Base-by-base conservation (phyloP, 2,329 filamentous ascomycete species). In the Scedosporium apiospermum region DNA sequence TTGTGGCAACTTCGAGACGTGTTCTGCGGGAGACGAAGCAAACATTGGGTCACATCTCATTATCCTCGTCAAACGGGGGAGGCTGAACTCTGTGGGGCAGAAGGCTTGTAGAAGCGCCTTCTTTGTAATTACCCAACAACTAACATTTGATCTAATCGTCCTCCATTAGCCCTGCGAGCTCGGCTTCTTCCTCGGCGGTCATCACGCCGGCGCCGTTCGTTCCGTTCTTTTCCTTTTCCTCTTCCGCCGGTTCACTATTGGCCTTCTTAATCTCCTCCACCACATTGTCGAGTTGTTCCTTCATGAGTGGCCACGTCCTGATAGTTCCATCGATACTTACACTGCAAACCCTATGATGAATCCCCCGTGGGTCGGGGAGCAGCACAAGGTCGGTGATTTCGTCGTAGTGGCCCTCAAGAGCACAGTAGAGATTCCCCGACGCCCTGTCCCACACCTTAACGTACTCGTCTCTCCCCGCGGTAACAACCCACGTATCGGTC, bases 251-350 rank as follows among this genome's bases (percentile, higher is more conserved):
- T 64, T 76, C 80, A 66, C 84, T 82, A 62, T 73, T 71, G 60
- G 77, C 78, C 67, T 80, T 73, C 57, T 70, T 66, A 2, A 78
- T 77, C 67, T 75, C 78, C 67, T 78, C 70, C 12, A 82, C 76
- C 21, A 79, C 71, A 14, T 75, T 76, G 63, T 84, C 81, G n/a
- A 86, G 71, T 27, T 76, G 78, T 18, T 70, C 82, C 82, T 82
- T 85, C 59, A 80, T 81, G 61, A 98, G 76, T 12, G 88, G 86
- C 95, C 95, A 99, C 62, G 82, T 85, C 68, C 95, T 85, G 46
- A 98, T 81, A 0, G 95, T 98, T 2, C 87, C 89, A 75, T 99
- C 95, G 68, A 98, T 96, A 66, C 90, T 87, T 62, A 95, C 89
- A 72, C 92, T 97, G 66, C 90, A 85, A 10, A 96, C 77, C 65